Evolutionary conservation across 805 yeast species (phyloP).

Genomic region (Nematodospora valgi): DNA sequence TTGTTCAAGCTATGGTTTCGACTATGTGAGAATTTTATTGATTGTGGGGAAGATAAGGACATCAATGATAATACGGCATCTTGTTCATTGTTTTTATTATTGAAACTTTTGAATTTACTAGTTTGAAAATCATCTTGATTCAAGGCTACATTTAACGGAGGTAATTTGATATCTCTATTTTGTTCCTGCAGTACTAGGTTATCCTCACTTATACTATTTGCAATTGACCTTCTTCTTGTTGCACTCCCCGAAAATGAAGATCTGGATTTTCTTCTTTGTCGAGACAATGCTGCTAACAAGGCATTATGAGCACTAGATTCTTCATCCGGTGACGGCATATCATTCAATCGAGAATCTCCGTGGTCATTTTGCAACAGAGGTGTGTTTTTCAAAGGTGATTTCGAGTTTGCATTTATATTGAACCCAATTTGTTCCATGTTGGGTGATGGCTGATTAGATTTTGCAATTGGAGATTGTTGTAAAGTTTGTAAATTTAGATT

Average conservation of each 20-base stretch:
- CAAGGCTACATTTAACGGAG: conserved; percentile 28
- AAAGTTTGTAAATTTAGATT: conserved; percentile 37
- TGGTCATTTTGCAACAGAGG: conserved; percentile 6
- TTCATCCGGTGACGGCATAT: conserved; percentile 32
- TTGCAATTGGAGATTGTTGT: conserved; percentile 28
- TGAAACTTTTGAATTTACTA: conserved; percentile 1
- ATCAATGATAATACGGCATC: conserved; percentile 56
- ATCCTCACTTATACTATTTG: too few species aligned
- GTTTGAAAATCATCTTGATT: conserved; percentile 6
- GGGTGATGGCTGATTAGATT: conserved; percentile 1
- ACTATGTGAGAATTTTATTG: conserved; percentile 25
- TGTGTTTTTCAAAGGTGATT: too few species aligned
- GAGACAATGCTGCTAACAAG: conserved; percentile 37
- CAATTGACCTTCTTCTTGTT: conserved; percentile 4
- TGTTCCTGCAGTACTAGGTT: conserved; percentile 1
- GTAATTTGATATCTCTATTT: conserved; percentile 16
- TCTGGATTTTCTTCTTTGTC: conserved; percentile 25
- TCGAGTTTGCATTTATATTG: not conserved
- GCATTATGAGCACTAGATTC: conserved; percentile 46
- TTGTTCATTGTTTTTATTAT: conserved; percentile 37
- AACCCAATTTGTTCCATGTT: too few species aligned
- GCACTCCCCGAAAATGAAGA: conserved; percentile 12
- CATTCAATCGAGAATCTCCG: conserved; percentile 5
- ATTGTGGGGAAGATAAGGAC: conserved; percentile 52
- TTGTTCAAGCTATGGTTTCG: conserved; percentile 26